Conservation (phyloP, 352 stramenopile species). For the Phytophthora sojae region DNA sequence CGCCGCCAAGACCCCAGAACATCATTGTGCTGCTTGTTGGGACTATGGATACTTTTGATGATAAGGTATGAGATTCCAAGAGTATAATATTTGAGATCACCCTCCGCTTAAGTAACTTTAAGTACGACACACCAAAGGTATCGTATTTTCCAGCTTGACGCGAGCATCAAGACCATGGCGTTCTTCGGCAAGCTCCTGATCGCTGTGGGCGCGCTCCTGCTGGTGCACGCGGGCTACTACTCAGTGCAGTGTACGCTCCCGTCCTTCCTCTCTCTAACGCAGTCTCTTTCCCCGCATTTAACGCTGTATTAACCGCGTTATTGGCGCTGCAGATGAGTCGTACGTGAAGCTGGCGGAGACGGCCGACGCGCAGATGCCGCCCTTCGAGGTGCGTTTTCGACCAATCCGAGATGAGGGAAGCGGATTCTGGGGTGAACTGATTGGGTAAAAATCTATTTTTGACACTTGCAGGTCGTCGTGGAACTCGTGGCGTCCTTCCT, state of each 20-base stretch:
- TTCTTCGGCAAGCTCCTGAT: constrained; percentile 79
- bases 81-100: too few species aligned
- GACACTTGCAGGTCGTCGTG: constrained; percentile 57
- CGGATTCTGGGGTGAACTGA: neutral
- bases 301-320: constrained; percentile 4
- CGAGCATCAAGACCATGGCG: constrained; percentile 33
- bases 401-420: constrained; percentile 1
- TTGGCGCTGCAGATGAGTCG: constrained; percentile 62
- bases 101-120: neutral
- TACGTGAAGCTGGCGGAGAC: constrained; percentile 83
- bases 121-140: neutral
- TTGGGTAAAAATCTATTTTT: constrained; percentile 14
- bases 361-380: constrained; percentile 70
- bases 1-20: constrained; percentile 50
- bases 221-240: constrained; percentile 85
- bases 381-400: constrained; percentile 53
- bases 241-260: constrained; percentile 74
- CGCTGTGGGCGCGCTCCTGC: constrained; percentile 64
- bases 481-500: constrained; percentile 77
- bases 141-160: neutral
- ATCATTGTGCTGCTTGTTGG: constrained; percentile 27
- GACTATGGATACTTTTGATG: neutral
- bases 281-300: constrained; percentile 5
- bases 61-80: too few species aligned
- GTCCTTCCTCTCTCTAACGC: neutral